Percentiles rank a stretch among this genome's conserved stretches.
Conservation (phyloP, 2,329 filamentous ascomycete species). For the Periconia sp. region DNA sequence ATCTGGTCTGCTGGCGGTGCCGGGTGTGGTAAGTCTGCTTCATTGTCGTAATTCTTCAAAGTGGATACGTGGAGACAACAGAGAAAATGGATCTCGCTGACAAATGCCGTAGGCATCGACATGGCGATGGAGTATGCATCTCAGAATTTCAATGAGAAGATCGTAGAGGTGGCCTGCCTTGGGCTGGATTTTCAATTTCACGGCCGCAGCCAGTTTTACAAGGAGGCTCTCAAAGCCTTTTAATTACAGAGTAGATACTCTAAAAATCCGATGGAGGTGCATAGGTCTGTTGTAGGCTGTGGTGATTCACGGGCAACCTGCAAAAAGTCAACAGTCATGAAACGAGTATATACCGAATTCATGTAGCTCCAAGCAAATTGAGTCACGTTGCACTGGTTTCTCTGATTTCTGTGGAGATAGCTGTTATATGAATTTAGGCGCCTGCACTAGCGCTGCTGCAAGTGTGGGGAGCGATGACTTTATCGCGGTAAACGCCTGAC, state of each 20-base stretch:
- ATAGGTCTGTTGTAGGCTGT: neutral
- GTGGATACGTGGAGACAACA: too few relatives aligned
- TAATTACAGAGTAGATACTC: neutral
- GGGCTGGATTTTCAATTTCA: constrained; percentile 30
- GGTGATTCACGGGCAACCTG: neutral
- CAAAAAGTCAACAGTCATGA: too few relatives aligned
- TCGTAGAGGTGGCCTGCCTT: constrained; percentile 19
- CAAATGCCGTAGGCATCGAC: constrained; percentile 31
- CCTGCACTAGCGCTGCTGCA: too few relatives aligned
- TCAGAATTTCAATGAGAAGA: constrained; percentile 23
- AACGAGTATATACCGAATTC: too few relatives aligned
- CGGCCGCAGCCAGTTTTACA: constrained; percentile 17
- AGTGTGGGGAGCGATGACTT: too few relatives aligned
- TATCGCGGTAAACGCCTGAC: too few relatives aligned
- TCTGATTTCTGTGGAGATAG: too few relatives aligned
- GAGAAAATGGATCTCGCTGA: too few relatives aligned
- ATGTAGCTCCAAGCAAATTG: too few relatives aligned
- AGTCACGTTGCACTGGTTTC: too few relatives aligned
- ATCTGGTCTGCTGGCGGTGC: constrained; percentile 50
- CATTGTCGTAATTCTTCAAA: neutral
- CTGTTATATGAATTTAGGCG: too few relatives aligned
- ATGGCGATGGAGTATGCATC: constrained; percentile 30
- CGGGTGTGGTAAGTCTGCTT: constrained; percentile 37
- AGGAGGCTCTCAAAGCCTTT: neutral
- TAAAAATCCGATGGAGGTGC: neutral